Conservation (phyloP, 1,284 basidiomycete genomes). For the Trichosporon faecale region DNA sequence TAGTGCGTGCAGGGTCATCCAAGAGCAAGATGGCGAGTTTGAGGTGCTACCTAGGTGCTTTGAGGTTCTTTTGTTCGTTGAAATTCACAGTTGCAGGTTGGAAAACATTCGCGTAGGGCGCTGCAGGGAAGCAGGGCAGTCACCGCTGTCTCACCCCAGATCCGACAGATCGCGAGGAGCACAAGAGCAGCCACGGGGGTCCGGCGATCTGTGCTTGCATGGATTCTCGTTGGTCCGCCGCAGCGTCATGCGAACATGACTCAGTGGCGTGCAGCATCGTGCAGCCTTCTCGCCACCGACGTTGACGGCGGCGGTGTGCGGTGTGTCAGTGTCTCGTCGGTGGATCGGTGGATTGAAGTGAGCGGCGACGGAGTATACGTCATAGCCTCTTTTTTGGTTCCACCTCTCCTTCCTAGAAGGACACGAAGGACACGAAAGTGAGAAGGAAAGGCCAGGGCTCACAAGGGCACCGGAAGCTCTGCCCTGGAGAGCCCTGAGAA, state of each 20-base stretch:
- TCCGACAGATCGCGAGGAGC: not conserved
- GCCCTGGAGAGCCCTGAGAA: too few relatives aligned
- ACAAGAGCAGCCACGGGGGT: too few relatives aligned
- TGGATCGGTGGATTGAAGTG: not conserved
- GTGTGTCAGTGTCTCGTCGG: too few relatives aligned
- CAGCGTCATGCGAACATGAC: too few relatives aligned
- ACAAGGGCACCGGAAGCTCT: not conserved
- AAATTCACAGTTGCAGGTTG: not conserved
- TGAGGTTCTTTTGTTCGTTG: too few relatives aligned
- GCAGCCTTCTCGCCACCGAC: not conserved
- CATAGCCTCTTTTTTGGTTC: constrained; percentile 2
- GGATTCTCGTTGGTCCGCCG: too few relatives aligned
- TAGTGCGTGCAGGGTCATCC: not conserved
- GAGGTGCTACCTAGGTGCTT: too few relatives aligned
- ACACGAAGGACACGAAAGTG: too few relatives aligned
- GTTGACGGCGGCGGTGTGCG: too few relatives aligned
- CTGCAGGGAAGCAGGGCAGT: not conserved
- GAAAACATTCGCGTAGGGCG: not conserved
- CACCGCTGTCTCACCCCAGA: not conserved
- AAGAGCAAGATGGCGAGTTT: too few relatives aligned
- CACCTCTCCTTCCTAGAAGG: not conserved
- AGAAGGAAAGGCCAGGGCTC: too few relatives aligned
- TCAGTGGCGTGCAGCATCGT: not conserved
- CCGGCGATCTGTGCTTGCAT: too few relatives aligned
- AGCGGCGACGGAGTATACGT: not conserved